Conservation (phyloP, 768 basidiomycete genomes). For the Strobilomyces confusus region DNA sequence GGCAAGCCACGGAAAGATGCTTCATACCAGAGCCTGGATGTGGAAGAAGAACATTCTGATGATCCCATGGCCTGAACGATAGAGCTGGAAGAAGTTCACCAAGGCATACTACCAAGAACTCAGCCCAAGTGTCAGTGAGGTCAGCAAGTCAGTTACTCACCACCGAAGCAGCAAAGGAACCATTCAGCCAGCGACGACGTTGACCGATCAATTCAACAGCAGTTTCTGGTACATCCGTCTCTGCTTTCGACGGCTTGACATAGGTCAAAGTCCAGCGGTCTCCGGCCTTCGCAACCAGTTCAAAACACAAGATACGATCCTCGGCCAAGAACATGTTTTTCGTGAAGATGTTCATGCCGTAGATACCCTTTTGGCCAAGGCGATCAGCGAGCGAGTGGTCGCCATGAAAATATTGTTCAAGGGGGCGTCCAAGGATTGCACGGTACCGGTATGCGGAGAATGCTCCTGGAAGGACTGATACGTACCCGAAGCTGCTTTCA, state of each 20-base stretch:
- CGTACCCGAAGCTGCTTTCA: conserved; percentile 94
- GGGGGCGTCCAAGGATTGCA: conserved; percentile 83
- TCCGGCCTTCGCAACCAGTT: conserved; percentile 86
- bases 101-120: conserved; percentile 65
- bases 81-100: conserved; percentile 90
- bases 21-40: conserved; percentile 78
- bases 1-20: background rate
- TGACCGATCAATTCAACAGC: conserved; percentile 92
- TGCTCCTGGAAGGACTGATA: conserved; percentile 92
- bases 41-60: conserved; percentile 97
- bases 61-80: conserved; percentile 80
- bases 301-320: conserved; percentile 97
- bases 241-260: conserved; percentile 94
- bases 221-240: conserved; percentile 94
- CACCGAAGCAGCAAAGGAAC: conserved; percentile 90
- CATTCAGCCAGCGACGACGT: conserved; percentile 94
- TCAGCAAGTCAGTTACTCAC: conserved; percentile 41
- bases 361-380: conserved; percentile 88
- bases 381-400: conserved; percentile 90
- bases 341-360: conserved; percentile 96
- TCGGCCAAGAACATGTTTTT: conserved; percentile 92
- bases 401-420: conserved; percentile 84
- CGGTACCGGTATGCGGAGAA: conserved; percentile 96
- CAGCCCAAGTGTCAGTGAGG: background rate
- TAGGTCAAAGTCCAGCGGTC: conserved; percentile 87